Evolutionary conservation across 805 yeast genomes (phyloP).

Genomic region (Danielia oregonensis): DNA sequence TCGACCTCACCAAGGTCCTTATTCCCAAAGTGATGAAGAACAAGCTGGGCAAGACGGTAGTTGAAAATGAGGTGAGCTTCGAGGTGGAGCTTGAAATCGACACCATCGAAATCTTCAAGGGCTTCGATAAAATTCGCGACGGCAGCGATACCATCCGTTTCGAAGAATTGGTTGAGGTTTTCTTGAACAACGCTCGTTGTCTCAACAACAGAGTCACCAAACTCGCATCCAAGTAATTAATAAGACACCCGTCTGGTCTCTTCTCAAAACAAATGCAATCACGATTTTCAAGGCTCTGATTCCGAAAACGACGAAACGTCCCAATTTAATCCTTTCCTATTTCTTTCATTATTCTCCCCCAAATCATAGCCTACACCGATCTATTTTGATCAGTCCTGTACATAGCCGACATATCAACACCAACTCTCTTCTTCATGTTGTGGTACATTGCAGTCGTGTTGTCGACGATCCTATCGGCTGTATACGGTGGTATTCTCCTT

Average conservation of each 20-base stretch:
- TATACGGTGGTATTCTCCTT: slow-evolving; percentile 40
- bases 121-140: slow-evolving; percentile 37
- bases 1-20: slow-evolving; percentile 66
- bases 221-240: slow-evolving; percentile 23
- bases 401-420: background rate
- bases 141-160: slow-evolving; percentile 51
- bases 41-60: slow-evolving; percentile 33
- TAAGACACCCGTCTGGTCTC: too few relatives aligned
- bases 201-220: slow-evolving; percentile 42
- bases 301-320: too few relatives aligned
- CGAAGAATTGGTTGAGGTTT: slow-evolving; percentile 55
- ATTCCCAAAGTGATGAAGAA: slow-evolving; percentile 31
- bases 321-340: too few relatives aligned
- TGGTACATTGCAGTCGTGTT: too few relatives aligned
- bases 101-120: slow-evolving; percentile 34
- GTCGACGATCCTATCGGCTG: slow-evolving; percentile 15
- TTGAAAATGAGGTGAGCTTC: slow-evolving; percentile 32
- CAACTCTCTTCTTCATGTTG: slow-evolving; percentile 2
- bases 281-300: too few relatives aligned
- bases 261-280: too few relatives aligned
- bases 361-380: background rate
- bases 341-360: too few relatives aligned
- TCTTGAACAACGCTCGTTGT: slow-evolving; percentile 58
- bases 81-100: slow-evolving; percentile 43
- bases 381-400: slow-evolving; percentile 1